Base-by-base conservation (phyloP, 2,329 filamentous ascomycete genomes). In the Alternaria atra region DNA sequence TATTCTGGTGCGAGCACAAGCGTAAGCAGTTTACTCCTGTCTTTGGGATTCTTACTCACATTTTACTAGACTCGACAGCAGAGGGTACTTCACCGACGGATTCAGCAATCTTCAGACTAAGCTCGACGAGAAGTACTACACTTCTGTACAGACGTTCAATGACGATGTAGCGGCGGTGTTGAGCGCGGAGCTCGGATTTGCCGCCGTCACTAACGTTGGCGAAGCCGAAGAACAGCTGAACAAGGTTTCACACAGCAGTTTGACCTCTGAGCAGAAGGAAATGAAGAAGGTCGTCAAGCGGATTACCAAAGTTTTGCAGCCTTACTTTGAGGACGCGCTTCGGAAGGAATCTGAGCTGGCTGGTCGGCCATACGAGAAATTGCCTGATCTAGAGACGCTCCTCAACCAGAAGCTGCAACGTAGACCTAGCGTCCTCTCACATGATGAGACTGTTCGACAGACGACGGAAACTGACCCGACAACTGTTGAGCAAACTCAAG, bases 211-310 rank as follows among this genome's bases (percentile, higher is more conserved):
- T 30, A 80, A 78, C 52, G 71, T 77, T 17, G 74, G 72, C 17
- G 77, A 81, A n/a, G 77, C 79, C 6, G 79, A 83, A 43, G 70
- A 79, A 30, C 80, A 82, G 55, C 68, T 81, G n/a, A 77, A 77
- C 50, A 79, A 74, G 34, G 74, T 76, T 6, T 77, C 79, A 20
- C 80, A 83, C 58, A 75, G 73, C 60, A 76, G 75, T 6, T 70
- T 84, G 48, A 80, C 77, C 1, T 67, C 84, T 9, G 93, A 97
- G 70, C 88, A 93, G 61, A 91, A 92, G 59, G 91, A 97, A 68
- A 89, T 91, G 63, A 91, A 92, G 71, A 91, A 90, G 69, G 82
- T 97, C n/a, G 93, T 91, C 25, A 97, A 96, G 79, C 88, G 93
- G 27, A 97, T 97, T 63, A 86, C 97, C 67, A 96, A 93, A 76